Evolutionary conservation across 2,329 filamentous ascomycete genomes (phyloP).

Genomic region (Fusarium tupiense): DNA sequence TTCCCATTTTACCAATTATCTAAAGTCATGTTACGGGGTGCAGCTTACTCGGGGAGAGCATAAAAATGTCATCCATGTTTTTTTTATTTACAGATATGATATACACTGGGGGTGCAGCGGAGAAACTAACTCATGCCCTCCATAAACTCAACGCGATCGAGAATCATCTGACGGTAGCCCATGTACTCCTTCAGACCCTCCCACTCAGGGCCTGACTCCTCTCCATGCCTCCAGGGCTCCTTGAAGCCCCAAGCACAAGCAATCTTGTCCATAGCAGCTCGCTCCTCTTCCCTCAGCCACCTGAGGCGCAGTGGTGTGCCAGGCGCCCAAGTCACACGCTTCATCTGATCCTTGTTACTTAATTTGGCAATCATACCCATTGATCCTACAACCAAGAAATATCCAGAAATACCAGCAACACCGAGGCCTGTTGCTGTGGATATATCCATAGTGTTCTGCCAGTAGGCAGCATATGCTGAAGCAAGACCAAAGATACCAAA

Average conservation of each 20-base stretch:
- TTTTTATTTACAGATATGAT: conserved; percentile 36
- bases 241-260: conserved; percentile 93
- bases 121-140: conserved; percentile 74
- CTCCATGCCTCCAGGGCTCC: conserved; percentile 80
- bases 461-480: conserved; percentile 56
- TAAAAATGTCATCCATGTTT: background rate
- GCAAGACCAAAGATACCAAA: conserved; percentile 77
- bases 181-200: conserved; percentile 85
- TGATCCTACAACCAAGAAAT: conserved; percentile 81
- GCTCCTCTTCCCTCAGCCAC: conserved; percentile 91
- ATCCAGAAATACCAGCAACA: conserved; percentile 83
- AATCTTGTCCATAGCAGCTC: conserved; percentile 85
- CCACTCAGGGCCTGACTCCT: conserved; percentile 93
- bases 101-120: conserved; percentile 20
- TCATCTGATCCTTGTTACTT: conserved; percentile 95
- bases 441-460: conserved; percentile 78
- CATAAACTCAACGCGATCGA: conserved; percentile 91
- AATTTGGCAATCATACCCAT: conserved; percentile 86
- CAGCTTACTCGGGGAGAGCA: background rate
- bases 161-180: conserved; percentile 83
- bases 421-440: conserved; percentile 78
- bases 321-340: conserved; percentile 87
- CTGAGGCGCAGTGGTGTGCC: conserved; percentile 83
- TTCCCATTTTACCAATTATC: background rate
- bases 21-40: background rate